Conservation (phyloP, 164 flowering plant species). For the Annona cherimola region DNA sequence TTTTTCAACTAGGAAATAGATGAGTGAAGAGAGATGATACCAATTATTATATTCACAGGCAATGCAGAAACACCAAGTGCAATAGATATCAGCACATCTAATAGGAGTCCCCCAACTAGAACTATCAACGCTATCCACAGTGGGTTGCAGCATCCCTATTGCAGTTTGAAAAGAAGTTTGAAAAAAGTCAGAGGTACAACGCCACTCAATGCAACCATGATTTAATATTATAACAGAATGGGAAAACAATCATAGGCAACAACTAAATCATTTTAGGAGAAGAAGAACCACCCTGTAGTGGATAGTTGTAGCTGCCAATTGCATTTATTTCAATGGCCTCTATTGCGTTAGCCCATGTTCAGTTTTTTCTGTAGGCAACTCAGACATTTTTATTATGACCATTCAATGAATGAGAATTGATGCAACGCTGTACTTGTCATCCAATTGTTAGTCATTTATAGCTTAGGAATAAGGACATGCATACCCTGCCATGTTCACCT, state of each 20-base stretch:
- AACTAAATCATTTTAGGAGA: no score
- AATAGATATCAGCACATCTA: slow-evolving; percentile 73
- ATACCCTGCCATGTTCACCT: slow-evolving; percentile 47
- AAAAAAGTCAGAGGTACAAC: no score
- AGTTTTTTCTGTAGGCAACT: no score
- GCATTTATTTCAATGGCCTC: background rate
- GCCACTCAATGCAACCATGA: no score
- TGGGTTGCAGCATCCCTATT: slow-evolving; percentile 64
- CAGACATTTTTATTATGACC: no score
- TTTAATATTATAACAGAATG: no score
- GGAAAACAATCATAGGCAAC: no score
- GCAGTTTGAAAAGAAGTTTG: no score
- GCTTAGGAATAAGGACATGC: slow-evolving; percentile 4
- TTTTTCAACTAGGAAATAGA: background rate
- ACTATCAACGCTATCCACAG: slow-evolving; percentile 79
- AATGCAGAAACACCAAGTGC: slow-evolving; percentile 79
- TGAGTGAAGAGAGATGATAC: slow-evolving; percentile 22
- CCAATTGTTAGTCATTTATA: background rate
- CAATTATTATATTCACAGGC: slow-evolving; percentile 78
- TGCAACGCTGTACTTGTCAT: background rate
- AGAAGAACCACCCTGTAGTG: background rate
- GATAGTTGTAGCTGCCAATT: background rate
- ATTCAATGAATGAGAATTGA: no score
- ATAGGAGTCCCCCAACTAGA: slow-evolving; percentile 64
- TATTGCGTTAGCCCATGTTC: no score